Conservation (phyloP, 2,329 filamentous ascomycete species). For the Clonostachys rosea region DNA sequence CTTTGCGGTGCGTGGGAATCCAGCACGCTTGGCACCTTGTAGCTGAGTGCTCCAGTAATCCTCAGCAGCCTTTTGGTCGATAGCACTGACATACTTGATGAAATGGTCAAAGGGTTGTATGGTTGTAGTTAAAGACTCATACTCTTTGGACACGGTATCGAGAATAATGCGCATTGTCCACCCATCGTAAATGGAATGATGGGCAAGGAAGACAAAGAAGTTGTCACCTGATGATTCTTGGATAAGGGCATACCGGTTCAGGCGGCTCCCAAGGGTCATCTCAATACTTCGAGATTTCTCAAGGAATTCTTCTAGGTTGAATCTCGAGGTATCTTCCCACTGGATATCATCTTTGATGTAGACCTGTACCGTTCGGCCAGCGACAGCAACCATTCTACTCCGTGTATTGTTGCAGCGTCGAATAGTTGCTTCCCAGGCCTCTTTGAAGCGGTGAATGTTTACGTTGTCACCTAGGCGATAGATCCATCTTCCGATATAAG, state of each 20-base stretch:
- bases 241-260: slow-evolving; percentile 6
- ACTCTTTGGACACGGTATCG: not conserved
- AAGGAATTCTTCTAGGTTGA: not conserved
- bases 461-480: slow-evolving; percentile 1
- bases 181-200: slow-evolving; percentile 18
- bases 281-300: slow-evolving; percentile 14
- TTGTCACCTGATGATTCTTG: slow-evolving; percentile 7
- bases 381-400: slow-evolving; percentile 3
- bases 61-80: slow-evolving; percentile 1
- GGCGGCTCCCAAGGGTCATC: slow-evolving; percentile 1
- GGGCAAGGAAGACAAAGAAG: slow-evolving; percentile 13
- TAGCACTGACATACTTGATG: slow-evolving; percentile 2
- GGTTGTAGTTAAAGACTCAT: not conserved
- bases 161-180: slow-evolving; percentile 9
- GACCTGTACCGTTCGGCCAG: slow-evolving; percentile 12
- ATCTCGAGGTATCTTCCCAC: not conserved
- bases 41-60: slow-evolving; percentile 7
- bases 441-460: slow-evolving; percentile 3
- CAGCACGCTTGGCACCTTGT: not conserved
- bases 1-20: not conserved
- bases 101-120: slow-evolving; percentile 1
- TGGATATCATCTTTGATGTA: not conserved
- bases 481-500: slow-evolving; percentile 4
- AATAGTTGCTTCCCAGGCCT: not conserved
- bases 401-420: slow-evolving; percentile 5